phyloP scores from a whole-genome alignment of 257 asterid genomes.

The Nicotiana attenuata region DNA sequence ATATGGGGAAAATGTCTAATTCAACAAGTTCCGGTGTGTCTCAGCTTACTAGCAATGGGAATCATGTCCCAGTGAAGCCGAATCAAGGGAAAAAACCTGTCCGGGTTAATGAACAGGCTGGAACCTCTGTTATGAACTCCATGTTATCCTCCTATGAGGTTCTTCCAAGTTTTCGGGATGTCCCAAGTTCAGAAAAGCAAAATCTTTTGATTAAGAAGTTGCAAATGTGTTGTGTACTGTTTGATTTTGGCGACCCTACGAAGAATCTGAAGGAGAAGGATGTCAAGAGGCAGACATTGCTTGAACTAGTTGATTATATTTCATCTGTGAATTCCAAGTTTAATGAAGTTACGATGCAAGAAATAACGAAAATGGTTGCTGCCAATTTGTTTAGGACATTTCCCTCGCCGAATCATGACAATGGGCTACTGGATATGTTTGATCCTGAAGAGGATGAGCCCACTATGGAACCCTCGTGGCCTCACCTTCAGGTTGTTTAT shows the following conservation, averaged over 20 bases:
- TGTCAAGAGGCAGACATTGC: conserved; percentile 42
- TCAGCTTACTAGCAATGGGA: conserved; percentile 31
- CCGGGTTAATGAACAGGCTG: conserved; percentile 12
- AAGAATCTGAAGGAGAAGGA: conserved; percentile 43
- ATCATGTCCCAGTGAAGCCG: conserved; percentile 4
- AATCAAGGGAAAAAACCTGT: conserved; percentile 18
- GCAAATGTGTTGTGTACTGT: conserved; percentile 42
- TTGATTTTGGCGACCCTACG: conserved; percentile 45
- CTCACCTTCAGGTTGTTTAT: conserved; percentile 55
- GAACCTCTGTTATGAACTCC: conserved; percentile 21
- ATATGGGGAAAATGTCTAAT: conserved; percentile 10
- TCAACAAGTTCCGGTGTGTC: conserved; percentile 12
- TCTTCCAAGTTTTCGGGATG: conserved; percentile 41
- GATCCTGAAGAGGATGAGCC: conserved; percentile 65
- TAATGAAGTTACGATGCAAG: conserved; percentile 46
- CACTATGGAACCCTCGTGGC: conserved; percentile 51
- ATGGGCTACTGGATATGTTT: conserved; percentile 33
- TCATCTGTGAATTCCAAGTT: conserved; percentile 37
- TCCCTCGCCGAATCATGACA: conserved; percentile 34
- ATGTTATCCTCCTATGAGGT: conserved; percentile 29
- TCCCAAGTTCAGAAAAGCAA: conserved; percentile 39
- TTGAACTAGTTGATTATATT: conserved; percentile 51
- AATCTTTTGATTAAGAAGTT: conserved; percentile 42
- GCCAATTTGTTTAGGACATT: conserved; percentile 51
- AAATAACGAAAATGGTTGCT: conserved; percentile 44